A percentile compares a stretch with the other conserved stretches of the same genome.
Conservation (phyloP, 2,329 filamentous ascomycete genomes). For the Lachnellula occidentalis region DNA sequence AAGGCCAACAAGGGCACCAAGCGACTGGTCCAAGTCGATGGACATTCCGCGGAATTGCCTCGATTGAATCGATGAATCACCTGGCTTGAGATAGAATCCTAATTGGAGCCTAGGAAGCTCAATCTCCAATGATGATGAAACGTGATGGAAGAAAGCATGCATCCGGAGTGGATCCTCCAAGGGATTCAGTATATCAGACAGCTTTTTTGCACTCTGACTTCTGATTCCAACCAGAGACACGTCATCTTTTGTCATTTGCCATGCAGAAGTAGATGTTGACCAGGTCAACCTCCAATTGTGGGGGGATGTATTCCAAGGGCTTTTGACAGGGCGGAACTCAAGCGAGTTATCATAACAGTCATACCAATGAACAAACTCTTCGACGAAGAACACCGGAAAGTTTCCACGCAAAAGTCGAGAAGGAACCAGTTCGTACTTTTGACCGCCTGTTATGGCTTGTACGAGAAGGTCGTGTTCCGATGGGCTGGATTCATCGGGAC, state of each 20-base stretch:
- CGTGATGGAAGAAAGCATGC: neutral
- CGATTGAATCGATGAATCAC: conserved; percentile 32
- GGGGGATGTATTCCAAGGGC: conserved; percentile 5
- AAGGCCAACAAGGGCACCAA: conserved; percentile 45
- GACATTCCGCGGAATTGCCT: conserved; percentile 43
- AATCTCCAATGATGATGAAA: conserved; percentile 23
- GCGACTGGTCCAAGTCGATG: conserved; percentile 39
- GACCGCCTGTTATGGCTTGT: neutral
- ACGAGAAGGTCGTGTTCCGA: neutral
- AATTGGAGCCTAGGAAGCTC: conserved; percentile 42
- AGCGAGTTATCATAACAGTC: neutral
- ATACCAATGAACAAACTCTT: conserved; percentile 14
- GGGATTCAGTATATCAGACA: conserved; percentile 3
- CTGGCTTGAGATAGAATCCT: conserved; percentile 36
- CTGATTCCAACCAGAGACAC: conserved; percentile 1
- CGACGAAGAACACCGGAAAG: conserved; percentile 7
- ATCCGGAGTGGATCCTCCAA: neutral
- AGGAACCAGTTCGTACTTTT: conserved; percentile 9
- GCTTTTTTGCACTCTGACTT: conserved; percentile 3
- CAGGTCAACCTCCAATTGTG: conserved; percentile 7
- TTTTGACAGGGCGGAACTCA: conserved; percentile 4
- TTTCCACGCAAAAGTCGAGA: conserved; percentile 5
- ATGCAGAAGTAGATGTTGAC: neutral
- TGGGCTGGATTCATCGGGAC: neutral
- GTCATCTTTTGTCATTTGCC: neutral